Base-by-base conservation (phyloP, 139 green algal genomes). In the Auxenochlorella protothecoides region DNA sequence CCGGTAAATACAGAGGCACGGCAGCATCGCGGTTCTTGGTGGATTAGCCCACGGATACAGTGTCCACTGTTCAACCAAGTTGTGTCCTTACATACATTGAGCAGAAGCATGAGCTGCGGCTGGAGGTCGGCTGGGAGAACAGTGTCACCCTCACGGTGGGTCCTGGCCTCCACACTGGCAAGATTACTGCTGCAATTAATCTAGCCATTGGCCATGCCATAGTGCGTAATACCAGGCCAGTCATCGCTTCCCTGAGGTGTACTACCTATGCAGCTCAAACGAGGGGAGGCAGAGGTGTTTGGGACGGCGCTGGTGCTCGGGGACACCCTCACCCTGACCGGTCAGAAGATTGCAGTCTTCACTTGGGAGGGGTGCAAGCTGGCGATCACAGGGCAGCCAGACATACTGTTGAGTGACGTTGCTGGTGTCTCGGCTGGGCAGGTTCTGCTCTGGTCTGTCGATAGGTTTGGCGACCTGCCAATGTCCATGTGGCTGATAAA, bases 301-400 rank as follows among this genome's bases (percentile, higher is more conserved):
- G 92, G 92, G 16, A 83, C 87, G 7, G 85, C 93, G 70, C 73
- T 97, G 53, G 66, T 83, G 1, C 69, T 85, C 3, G 88, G 87
- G 3, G 68, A 88, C 60, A 63, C 60, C 5, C 63, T 92, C 4
- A 62, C 57, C 3, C 64, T 96, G 8, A 72, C 53, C 0, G 88
- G 89, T 0, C 82, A 91, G 54, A 95, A 95, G 69, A 66, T 95
- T 11, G 90, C 92, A 57, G 86, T 96, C 3, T 97, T 87, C 81
- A 89, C 85, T 3, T 97, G 87, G 87, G 54, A 85, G 10, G 92
- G 92, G 3, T 89, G 83, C 67, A 81, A 13, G 3, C 53, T 96
- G 13, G 55, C 86, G n/a, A 55, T 95, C 7, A 78, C 86, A 7
- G 10, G 77, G 63, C 13, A 77, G 55, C 74, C 77, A 3, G 77